Evolutionary conservation across 768 basidiomycete species (phyloP), one percentile per base, ranked within the genome.

Genomic region (Suillus paluster): DNA sequence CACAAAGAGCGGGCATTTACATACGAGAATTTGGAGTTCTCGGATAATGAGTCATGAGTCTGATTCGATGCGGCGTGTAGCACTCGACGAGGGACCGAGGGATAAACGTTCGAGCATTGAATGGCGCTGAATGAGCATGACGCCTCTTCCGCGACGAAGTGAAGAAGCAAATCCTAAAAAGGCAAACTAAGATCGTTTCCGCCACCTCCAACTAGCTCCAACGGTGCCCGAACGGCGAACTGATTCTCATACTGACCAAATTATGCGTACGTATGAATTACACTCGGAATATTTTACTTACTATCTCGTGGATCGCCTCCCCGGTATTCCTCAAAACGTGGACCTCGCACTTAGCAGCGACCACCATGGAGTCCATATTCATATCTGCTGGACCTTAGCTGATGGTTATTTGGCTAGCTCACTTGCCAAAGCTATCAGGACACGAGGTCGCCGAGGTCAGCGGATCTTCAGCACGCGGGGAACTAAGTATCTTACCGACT

Each of bases 281-380:
- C 49, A 50, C 30, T 50, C n/a, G 49, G 49, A 50, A 30, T n/a
- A 12, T 50, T 50, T 50, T 50, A 33, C 49, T 33, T 33, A 33
- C 49, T 11, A n/a, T 17, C 27, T 11, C 27, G 27, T 11, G 5
- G 49, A 50, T 25, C 19, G 19, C 27, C 27, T 49, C 27, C n/a
- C 48, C 2, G 15, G 23, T 14, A 46, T 25, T 23, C 46, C 14
- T 15, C 14, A 25, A 46, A 25, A 46, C 14, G 45, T 15, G 14
- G 12, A 11, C 12, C 46, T 49, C 25, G 25, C n/a, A n/a, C n/a
- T n/a, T 17, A 27, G 15, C 17, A 8, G 15, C 9, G 25, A 49
- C 48, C n/a, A n/a, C n/a, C n/a, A n/a, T n/a, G n/a, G n/a, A n/a
- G n/a, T n/a, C n/a, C n/a, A n/a, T n/a, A n/a, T n/a, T n/a, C n/a